Base-by-base conservation (phyloP, 2,329 filamentous ascomycete species). In the Fusarium sp. region DNA sequence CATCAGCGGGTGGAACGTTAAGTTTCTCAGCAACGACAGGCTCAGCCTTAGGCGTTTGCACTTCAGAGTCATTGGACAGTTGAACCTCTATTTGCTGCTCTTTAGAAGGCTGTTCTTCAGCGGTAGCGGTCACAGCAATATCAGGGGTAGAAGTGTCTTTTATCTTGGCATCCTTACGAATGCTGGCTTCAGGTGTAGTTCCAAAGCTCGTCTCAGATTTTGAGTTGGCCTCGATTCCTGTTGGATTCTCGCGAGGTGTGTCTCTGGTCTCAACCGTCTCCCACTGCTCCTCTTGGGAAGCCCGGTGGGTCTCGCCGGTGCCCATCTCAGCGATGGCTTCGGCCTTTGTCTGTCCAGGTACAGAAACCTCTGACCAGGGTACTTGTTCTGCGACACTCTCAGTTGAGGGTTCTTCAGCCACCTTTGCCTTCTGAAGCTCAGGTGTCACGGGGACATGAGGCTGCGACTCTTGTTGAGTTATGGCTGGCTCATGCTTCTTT, bases 141-240 rank as follows among this genome's bases (percentile, higher is more conserved):
- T 35, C 42, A 30, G 56, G 43, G n/a, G 44, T 23, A 37, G 49
- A 12, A 44, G 18, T 53, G 30, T 72, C 71, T 6, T 43, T 30
- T 30, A 49, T 46, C 38, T 65, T 64, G 12, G 30, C 46, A 10
- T 75, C 56, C 38, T 59, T 61, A 28, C 40, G 71, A 47, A 72
- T 64, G 46, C 67, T 73, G 11, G 71, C 65, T 40, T 64, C 52
- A 35, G 65, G 44, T 15, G 64, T 71, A 42, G 57, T 74, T 23
- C 52, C 71, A 37, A 73, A 47, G 47, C 59, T 74, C 15, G 71
- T 75, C 64, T 77, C 71, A 18, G 71, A 74, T 35, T 73, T 76
- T 21, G 73, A 69, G 46, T 63, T 69, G 35, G 53, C 38, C 33
- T 74, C 71, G n/a, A 70, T 59, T 23, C 69, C 67, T 30, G 47